phyloP scores from a whole-genome alignment of 106 monocot genomes.

The Acorus gramineus region DNA sequence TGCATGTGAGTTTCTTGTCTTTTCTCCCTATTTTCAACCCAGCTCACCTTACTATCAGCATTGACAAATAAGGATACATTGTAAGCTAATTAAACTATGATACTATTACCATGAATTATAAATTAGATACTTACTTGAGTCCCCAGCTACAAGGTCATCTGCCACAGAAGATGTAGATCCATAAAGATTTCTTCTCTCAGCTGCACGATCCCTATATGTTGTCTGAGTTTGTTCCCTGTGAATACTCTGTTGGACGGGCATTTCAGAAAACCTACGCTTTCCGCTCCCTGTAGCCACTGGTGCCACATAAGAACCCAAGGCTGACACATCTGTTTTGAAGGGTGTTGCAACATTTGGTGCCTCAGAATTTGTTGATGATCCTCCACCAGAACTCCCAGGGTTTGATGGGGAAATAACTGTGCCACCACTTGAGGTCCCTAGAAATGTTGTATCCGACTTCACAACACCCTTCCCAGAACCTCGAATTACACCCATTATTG shows the following conservation, averaged over 20 bases:
- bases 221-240: conserved; percentile 44
- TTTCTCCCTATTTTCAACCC: no score
- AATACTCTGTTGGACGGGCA: conserved; percentile 37
- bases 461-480: conserved; percentile 56
- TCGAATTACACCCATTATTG: conserved; percentile 78
- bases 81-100: no score
- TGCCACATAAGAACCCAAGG: conserved; percentile 57
- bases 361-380: background rate
- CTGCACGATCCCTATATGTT: conserved; percentile 86
- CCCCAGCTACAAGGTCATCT: conserved; percentile 36
- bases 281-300: conserved; percentile 38
- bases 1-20: no score
- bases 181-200: conserved; percentile 86
- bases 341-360: conserved; percentile 20
- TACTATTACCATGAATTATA: no score
- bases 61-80: background rate
- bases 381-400: conserved; percentile 4
- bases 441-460: conserved; percentile 55
- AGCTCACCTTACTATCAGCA: no score
- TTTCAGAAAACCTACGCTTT: conserved; percentile 87
- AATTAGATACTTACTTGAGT: conserved; percentile 65
- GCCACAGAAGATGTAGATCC: conserved; percentile 54
- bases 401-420: conserved; percentile 3
- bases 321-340: conserved; percentile 80
- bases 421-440: conserved; percentile 16